Percentiles rank a stretch among this genome's conserved stretches.
Evolutionary conservation across 805 yeast genomes (phyloP).

Genomic region (Suhomyces sp.): DNA sequence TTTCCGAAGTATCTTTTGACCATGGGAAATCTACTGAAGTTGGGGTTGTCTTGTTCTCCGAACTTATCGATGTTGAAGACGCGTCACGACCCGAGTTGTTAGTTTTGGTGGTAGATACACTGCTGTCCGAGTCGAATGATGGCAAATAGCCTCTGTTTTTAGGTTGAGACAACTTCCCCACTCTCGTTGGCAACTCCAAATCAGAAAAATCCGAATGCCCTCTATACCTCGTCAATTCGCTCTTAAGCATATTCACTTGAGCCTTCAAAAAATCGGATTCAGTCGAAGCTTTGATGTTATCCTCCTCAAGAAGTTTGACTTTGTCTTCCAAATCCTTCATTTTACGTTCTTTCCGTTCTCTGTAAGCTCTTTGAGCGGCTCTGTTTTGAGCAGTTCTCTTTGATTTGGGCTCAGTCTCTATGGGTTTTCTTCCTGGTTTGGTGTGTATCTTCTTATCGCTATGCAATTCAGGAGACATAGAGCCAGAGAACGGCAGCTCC

Average conservation of each 20-base stretch:
- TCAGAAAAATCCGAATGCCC: slow-evolving; percentile 30
- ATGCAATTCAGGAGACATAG: slow-evolving; percentile 17
- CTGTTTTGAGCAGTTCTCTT: slow-evolving; percentile 95
- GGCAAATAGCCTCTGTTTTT: slow-evolving; percentile 17
- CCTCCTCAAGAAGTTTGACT: slow-evolving; percentile 68
- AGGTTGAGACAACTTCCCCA: slow-evolving; percentile 26
- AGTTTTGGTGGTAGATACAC: not conserved
- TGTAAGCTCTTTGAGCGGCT: slow-evolving; percentile 97
- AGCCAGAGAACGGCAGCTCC: slow-evolving; percentile 6
- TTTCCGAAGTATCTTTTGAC: slow-evolving; percentile 23
- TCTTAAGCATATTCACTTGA: slow-evolving; percentile 72
- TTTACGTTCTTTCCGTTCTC: slow-evolving; percentile 88
- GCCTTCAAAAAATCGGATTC: slow-evolving; percentile 72
- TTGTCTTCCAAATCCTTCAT: slow-evolving; percentile 82
- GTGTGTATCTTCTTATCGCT: slow-evolving; percentile 39
- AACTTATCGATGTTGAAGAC: not conserved
- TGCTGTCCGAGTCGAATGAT: slow-evolving; percentile 7
- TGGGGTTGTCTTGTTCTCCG: not conserved
- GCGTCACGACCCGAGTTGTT: slow-evolving; percentile 2
- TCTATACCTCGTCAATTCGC: slow-evolving; percentile 64
- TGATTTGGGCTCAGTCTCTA: slow-evolving; percentile 74
- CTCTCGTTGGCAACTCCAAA: slow-evolving; percentile 29
- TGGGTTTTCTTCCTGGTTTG: slow-evolving; percentile 81
- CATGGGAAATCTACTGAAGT: slow-evolving; percentile 59
- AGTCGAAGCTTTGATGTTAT: slow-evolving; percentile 61